A percentile compares a stretch with the other conserved stretches of the same genome.
These are phyloP conservation scores for Rhodotorula taiwanensis DNA, from an alignment of 768 basidiomycete species.

Conservation along the genomic window DNA sequence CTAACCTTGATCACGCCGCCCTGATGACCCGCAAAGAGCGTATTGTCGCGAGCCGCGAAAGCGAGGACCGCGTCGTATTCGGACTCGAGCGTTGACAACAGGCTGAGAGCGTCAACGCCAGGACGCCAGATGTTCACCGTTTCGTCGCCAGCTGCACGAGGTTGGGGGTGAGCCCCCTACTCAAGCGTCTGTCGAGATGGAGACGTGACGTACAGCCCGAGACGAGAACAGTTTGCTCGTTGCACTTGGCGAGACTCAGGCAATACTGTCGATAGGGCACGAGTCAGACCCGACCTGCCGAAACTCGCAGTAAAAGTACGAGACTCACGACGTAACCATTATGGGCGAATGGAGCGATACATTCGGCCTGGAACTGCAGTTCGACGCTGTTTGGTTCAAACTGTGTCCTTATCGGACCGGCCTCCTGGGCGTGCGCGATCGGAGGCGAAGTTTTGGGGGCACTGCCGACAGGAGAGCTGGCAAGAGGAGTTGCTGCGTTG, in stretches of 20 bases:
- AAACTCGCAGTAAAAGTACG: too few relatives aligned
- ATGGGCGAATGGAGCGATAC: slow-evolving; percentile 81
- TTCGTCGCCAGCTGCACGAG: slow-evolving; percentile 66
- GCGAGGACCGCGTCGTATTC: slow-evolving; percentile 60
- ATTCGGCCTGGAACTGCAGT: slow-evolving; percentile 42
- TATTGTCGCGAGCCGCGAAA: slow-evolving; percentile 64
- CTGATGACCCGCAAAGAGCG: slow-evolving; percentile 87
- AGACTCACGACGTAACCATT: slow-evolving; percentile 66
- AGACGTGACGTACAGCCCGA: slow-evolving; percentile 29
- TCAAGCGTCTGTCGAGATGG: not conserved
- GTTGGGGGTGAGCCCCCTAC: not conserved
- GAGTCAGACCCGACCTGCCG: too few relatives aligned
- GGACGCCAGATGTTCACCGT: slow-evolving; percentile 61
- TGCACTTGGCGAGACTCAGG: slow-evolving; percentile 48
- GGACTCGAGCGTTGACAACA: slow-evolving; percentile 17
- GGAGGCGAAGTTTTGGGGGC: not conserved
- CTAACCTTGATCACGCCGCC: slow-evolving; percentile 79
- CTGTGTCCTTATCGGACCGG: not conserved
- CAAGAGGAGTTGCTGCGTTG: not conserved
- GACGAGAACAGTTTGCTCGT: slow-evolving; percentile 45
- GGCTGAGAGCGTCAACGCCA: slow-evolving; percentile 2
- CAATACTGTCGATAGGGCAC: slow-evolving; percentile 54
- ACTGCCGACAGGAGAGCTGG: not conserved
- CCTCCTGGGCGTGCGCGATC: not conserved
- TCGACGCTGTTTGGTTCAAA: slow-evolving; percentile 20